phyloP scores from a whole-genome alignment of 2,329 filamentous ascomycete species.

The Hymenoscyphus salicellus region DNA sequence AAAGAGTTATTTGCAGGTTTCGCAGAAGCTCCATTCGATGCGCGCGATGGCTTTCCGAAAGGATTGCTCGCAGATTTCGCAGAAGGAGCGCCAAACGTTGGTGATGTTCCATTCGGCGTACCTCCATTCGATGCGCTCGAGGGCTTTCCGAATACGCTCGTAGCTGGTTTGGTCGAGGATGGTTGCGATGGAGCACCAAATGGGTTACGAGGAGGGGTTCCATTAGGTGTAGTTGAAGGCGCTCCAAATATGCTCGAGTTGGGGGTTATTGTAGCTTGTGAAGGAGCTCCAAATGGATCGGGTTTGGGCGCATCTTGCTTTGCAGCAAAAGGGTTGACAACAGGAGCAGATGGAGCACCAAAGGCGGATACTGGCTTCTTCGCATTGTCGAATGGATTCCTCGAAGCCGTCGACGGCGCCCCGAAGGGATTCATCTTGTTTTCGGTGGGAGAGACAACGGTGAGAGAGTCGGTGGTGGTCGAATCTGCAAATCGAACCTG shows the following conservation, averaged over 20 bases:
- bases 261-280: conserved; percentile 14
- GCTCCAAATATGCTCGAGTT: conserved; percentile 8
- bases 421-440: conserved; percentile 12
- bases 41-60: conserved; percentile 10
- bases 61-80: not conserved
- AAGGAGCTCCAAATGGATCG: conserved; percentile 22
- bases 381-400: conserved; percentile 21
- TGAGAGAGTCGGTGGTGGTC: not conserved
- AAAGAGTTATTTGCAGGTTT: conserved; percentile 11
- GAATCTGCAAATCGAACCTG: conserved; percentile 29
- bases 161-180: conserved; percentile 3
- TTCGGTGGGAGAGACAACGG: conserved; percentile 4
- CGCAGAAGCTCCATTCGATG: not conserved
- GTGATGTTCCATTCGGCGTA: conserved; percentile 6
- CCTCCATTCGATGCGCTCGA: not conserved
- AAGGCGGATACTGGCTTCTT: conserved; percentile 15
- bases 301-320: conserved; percentile 11
- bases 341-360: conserved; percentile 11
- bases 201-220: not conserved
- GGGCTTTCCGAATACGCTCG: conserved; percentile 7
- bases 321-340: conserved; percentile 23
- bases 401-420: conserved; percentile 9
- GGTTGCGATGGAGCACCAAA: conserved; percentile 10
- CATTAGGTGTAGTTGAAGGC: conserved; percentile 9
- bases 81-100: not conserved